These are phyloP conservation scores for Silene latifolia DNA, from an alignment of 148 eudicot species.

Conservation along the genomic window DNA sequence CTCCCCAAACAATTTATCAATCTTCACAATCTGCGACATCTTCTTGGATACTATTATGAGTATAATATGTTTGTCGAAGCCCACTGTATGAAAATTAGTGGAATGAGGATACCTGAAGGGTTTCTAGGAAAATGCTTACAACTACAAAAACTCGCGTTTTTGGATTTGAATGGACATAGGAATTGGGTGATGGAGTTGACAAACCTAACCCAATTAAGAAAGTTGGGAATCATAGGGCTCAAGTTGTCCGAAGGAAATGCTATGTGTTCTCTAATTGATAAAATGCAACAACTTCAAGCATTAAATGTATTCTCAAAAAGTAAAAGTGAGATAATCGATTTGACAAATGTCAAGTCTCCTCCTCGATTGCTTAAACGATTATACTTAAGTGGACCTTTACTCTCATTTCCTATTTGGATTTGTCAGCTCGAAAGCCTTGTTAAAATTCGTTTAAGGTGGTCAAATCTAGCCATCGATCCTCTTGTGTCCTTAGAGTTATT, in stretches of 20 bases:
- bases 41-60: not conserved
- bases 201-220: slow-evolving; percentile 6
- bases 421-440: not conserved
- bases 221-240: slow-evolving; percentile 12
- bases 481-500: not conserved
- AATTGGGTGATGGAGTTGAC: slow-evolving; percentile 2
- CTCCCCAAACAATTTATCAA: slow-evolving; percentile 14
- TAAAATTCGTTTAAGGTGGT: slow-evolving; percentile 19
- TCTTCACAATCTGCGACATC: slow-evolving; percentile 17
- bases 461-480: not conserved
- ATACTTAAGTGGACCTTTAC: slow-evolving; percentile 15
- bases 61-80: not conserved
- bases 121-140: not conserved
- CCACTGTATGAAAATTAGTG: not conserved
- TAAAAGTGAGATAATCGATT: not conserved
- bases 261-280: slow-evolving; percentile 8
- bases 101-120: slow-evolving; percentile 7
- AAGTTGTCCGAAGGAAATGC: not conserved
- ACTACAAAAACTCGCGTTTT: slow-evolving; percentile 18
- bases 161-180: slow-evolving; percentile 2
- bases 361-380: slow-evolving; percentile 10
- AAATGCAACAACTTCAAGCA: slow-evolving; percentile 11
- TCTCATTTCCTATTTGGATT: slow-evolving; percentile 4
- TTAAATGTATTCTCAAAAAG: not conserved
- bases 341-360: not conserved